A percentile compares a stretch with the other conserved stretches of the same genome.
These are phyloP conservation scores for Candida nitratophila DNA, from an alignment of 805 yeast species.

Conservation along the genomic window DNA sequence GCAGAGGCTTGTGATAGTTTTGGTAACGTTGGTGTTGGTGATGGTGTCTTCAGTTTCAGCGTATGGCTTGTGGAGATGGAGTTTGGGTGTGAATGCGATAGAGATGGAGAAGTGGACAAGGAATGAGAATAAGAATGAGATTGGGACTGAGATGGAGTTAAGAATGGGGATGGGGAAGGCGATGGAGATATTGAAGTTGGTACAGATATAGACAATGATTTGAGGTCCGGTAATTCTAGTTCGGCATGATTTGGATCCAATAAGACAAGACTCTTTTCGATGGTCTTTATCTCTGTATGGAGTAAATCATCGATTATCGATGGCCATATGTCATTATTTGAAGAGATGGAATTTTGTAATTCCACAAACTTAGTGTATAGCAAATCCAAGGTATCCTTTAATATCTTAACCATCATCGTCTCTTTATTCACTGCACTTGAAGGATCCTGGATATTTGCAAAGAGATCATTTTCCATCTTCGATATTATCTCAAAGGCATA, in stretches of 20 bases:
- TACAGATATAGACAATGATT: background rate
- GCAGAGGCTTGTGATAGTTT: background rate
- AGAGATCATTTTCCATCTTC: background rate
- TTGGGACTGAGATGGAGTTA: no score
- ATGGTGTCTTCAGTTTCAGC: background rate
- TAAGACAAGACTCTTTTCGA: background rate
- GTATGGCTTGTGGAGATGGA: background rate
- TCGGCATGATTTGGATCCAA: background rate
- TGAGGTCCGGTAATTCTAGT: background rate
- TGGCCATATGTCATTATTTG: background rate
- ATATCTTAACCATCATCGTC: background rate
- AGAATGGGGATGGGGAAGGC: no score
- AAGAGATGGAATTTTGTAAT: background rate
- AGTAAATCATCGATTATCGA: background rate
- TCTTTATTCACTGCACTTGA: background rate
- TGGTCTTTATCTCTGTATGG: background rate
- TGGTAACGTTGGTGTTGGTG: slow-evolving; percentile 1
- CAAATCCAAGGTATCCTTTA: background rate
- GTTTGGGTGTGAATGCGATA: no score
- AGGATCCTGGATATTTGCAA: background rate
- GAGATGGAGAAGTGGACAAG: no score
- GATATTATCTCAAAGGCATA: background rate
- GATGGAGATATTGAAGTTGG: slow-evolving; percentile 1
- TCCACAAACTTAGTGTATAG: background rate
- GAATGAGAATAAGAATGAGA: no score